Base-by-base conservation (phyloP, 2,329 filamentous ascomycete genomes). In the Hymenoscyphus albidus region DNA sequence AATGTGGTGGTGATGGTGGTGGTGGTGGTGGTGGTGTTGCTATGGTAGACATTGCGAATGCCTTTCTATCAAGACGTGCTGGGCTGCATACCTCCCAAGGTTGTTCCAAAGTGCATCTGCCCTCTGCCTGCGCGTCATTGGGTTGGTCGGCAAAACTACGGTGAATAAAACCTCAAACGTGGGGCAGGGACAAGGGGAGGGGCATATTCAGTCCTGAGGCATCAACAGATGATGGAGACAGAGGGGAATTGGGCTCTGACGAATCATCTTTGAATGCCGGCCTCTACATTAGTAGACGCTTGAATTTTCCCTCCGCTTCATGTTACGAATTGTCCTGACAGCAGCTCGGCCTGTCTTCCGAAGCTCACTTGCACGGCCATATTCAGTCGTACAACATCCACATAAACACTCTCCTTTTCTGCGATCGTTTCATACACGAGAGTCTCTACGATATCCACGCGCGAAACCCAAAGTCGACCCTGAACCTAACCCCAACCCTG, bases 321-420 rank as follows among this genome's bases (percentile, higher is more conserved):
- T 72, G 70, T 71, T 72, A 59, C 69, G 70, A 59, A n/a, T 67
- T 39, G 40, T 48, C 57, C 12, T 32, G 18, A 31, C 39, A 38
- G 13, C 65, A 27, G 64, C 58, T 59, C 68, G 65, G 68, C 57
- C 63, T 51, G 59, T 63, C 42, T 64, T 66, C 48, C 48, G 48
- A 54, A 54, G 18, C 48, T 54, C 48, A 54, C 48, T 54, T 22
- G 18, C 48, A 54, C 18, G n/a, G 5, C 48, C 48, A 14, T 54
- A 12, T 27, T 22, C 48, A 27, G 13, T 54, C 48, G 18, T 22
- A 54, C 18, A 54, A 22, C 48, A 54, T 4, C 48, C 48, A 54
- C 31, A 32, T 51, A 31, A 54, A 58, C 27, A 9, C 18, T 58
- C n/a, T 27, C 61, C 6, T 14, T 58, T 13, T 54, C n/a, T 27